Evolutionary conservation across 2,329 filamentous ascomycete genomes (phyloP).

Genomic region (Xylaria arbuscula): DNA sequence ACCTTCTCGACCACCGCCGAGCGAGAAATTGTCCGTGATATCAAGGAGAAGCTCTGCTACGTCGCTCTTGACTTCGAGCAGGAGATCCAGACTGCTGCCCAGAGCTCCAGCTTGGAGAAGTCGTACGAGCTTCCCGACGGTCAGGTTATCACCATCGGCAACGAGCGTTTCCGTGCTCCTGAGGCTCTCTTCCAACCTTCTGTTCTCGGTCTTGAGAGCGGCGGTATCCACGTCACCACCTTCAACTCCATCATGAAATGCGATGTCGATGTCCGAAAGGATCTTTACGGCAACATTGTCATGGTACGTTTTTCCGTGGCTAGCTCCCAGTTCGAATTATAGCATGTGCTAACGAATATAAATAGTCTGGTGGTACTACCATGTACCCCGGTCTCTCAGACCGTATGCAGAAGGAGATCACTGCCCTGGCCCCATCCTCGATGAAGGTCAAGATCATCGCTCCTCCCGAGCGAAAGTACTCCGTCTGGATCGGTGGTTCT

Average conservation of each 20-base stretch:
- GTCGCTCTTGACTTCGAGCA: constrained; percentile 99
- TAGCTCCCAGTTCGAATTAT: constrained; percentile 12
- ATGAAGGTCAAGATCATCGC: constrained; percentile 99
- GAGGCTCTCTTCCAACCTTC: constrained; percentile 99
- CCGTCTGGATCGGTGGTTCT: constrained; percentile 99
- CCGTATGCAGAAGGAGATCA: constrained; percentile 99
- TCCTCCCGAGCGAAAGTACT: constrained; percentile 99
- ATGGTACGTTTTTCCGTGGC: constrained; percentile 76
- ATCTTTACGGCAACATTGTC: constrained; percentile 99
- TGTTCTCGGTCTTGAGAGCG: constrained; percentile 96
- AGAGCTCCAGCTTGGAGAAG: constrained; percentile 99
- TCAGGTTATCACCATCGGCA: constrained; percentile 99
- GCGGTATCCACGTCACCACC: constrained; percentile 99
- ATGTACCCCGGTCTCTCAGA: constrained; percentile 99
- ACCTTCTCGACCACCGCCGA: constrained; percentile 99
- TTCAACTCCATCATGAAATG: constrained; percentile 99
- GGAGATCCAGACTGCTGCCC: constrained; percentile 99
- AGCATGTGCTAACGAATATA: constrained; percentile 25
- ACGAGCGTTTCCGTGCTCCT: constrained; percentile 99
- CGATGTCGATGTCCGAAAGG: constrained; percentile 99
- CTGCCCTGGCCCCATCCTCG: constrained; percentile 96
- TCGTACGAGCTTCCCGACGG: constrained; percentile 99
- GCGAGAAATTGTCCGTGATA: constrained; percentile 99
- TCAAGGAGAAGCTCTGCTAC: constrained; percentile 99
- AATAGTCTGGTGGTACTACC: constrained; percentile 98